Base-by-base conservation (phyloP, 1,284 basidiomycete genomes). In the Bjerkandera adusta region DNA sequence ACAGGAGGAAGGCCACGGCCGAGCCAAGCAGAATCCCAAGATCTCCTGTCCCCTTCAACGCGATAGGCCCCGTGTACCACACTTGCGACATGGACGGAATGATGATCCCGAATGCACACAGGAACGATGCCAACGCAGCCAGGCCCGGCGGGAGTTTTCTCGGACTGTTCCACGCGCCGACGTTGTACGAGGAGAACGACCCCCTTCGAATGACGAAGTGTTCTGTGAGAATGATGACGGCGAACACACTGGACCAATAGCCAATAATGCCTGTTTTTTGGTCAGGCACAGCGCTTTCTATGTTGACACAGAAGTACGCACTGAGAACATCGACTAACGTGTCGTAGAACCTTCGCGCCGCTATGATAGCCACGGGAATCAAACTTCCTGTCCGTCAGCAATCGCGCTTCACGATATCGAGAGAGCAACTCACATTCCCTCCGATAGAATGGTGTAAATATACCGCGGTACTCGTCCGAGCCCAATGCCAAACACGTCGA, bases 401-500 rank as follows among this genome's bases (percentile, higher is more conserved):
- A 39, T 52, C 11, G 18, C 12, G 40, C 20, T 57, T 26, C 39
- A 48, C 57, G 21, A 5, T 51, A 25, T 15, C 46, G 43, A 24
- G 62, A 40, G 55, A 13, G 18, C 13, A 11, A 64, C 66, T 45
- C 39, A 80, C 79, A 92, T 83, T n/a, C 77, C 85, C 24, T 77
- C 81, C 2, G 87, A 85, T 36, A 90, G 61, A 29, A 87, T 53
- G 2, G 87, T 76, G 55, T 83, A 83, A 21, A 89, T 70, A 65
- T 88, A 92, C 51, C 89, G 73, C 1, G 90, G 91, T 1, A 92
- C 71, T 36, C 67, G 66, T 8, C 70, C 64, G 51, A 80, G 75
- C 4, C n/a, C n/a, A n/a, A n/a, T n/a, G n/a, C n/a, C n/a, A 42
- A 80, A 53, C 57, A 82, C 58, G 5, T 79, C 67, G 22, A 87